phyloP scores from a whole-genome alignment of 495 filamentous ascomycete species.

The Neurospora sublineolata region DNA sequence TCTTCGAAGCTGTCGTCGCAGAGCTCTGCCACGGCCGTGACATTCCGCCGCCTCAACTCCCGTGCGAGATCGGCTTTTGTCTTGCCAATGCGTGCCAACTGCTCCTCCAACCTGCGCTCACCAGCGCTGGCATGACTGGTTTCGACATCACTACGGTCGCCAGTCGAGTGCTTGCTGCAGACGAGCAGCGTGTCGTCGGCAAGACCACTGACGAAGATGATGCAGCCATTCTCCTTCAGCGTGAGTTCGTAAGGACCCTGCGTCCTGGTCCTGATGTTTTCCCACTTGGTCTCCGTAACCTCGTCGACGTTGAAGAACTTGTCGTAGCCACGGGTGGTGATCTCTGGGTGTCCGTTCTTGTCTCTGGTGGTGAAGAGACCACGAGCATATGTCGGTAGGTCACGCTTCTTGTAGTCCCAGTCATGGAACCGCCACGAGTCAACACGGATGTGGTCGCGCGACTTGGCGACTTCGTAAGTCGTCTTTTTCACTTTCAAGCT shows the following conservation, averaged over 20 bases:
- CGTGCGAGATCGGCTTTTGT: constrained; percentile 63
- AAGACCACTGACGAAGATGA: constrained; percentile 90
- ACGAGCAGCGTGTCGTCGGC: constrained; percentile 80
- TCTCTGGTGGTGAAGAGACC: constrained; percentile 77
- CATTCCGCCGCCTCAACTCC: constrained; percentile 67
- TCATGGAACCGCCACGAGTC: constrained; percentile 91
- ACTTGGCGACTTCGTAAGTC: constrained; percentile 52
- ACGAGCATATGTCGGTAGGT: constrained; percentile 81
- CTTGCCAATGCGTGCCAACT: constrained; percentile 63
- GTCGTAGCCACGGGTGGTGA: constrained; percentile 82
- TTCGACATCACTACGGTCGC: constrained; percentile 51
- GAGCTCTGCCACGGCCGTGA: constrained; percentile 87
- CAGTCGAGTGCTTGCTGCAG: constrained; percentile 97
- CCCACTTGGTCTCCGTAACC: constrained; percentile 66
- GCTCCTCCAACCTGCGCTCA: constrained; percentile 73
- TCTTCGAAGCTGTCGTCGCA: constrained; percentile 96
- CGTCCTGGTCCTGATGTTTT: constrained; percentile 64
- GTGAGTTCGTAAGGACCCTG: constrained; percentile 88
- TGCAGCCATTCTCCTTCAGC: constrained; percentile 96
- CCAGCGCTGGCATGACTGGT: constrained; percentile 77
- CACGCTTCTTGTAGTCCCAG: constrained; percentile 80
- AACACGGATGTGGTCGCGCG: constrained; percentile 48
- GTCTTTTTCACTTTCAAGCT: constrained; percentile 59
- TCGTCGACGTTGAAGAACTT: constrained; percentile 96
- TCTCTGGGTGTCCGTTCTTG: constrained; percentile 55